phyloP scores from a whole-genome alignment of 2,329 filamentous ascomycete species.

The Xylaria sp. region DNA sequence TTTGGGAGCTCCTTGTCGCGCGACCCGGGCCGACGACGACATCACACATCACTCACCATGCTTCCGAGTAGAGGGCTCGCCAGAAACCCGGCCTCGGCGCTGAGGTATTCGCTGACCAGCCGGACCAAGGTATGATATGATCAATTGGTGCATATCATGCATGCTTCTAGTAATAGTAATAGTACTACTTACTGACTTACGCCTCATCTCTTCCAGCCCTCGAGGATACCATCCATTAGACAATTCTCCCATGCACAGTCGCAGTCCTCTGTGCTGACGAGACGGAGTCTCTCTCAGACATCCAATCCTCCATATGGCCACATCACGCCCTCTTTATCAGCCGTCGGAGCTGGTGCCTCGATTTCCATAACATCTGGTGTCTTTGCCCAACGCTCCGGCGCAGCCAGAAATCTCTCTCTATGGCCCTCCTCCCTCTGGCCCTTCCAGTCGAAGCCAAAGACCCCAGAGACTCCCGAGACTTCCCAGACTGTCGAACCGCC shows the following conservation, averaged over 20 bases:
- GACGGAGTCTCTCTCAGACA: slow-evolving; percentile 29
- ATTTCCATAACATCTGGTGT: slow-evolving; percentile 30
- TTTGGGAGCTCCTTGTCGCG: not conserved
- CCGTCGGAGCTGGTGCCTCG: slow-evolving; percentile 12
- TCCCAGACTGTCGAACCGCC: slow-evolving; percentile 21
- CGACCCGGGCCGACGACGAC: not conserved
- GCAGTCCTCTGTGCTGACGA: slow-evolving; percentile 30
- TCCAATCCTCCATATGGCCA: slow-evolving; percentile 24
- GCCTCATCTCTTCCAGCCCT: slow-evolving; percentile 27
- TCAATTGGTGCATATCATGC: not conserved
- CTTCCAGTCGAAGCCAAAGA: slow-evolving; percentile 35
- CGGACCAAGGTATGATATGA: slow-evolving; percentile 41
- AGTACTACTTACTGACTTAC: not conserved
- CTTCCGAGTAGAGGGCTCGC: slow-evolving; percentile 60
- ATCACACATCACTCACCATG: slow-evolving; percentile 49
- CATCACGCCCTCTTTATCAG: slow-evolving; percentile 17
- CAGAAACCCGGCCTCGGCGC: slow-evolving; percentile 51
- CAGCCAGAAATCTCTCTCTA: slow-evolving; percentile 40
- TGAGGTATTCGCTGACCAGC: slow-evolving; percentile 40
- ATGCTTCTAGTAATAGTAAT: too few relatives aligned
- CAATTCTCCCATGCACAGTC: slow-evolving; percentile 36
- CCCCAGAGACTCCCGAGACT: slow-evolving; percentile 12
- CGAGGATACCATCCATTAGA: slow-evolving; percentile 28
- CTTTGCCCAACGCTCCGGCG: slow-evolving; percentile 39
- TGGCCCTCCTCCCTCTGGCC: slow-evolving; percentile 42